Base-by-base conservation (phyloP, 129 eudicot genomes). In the Artemisia annua region DNA sequence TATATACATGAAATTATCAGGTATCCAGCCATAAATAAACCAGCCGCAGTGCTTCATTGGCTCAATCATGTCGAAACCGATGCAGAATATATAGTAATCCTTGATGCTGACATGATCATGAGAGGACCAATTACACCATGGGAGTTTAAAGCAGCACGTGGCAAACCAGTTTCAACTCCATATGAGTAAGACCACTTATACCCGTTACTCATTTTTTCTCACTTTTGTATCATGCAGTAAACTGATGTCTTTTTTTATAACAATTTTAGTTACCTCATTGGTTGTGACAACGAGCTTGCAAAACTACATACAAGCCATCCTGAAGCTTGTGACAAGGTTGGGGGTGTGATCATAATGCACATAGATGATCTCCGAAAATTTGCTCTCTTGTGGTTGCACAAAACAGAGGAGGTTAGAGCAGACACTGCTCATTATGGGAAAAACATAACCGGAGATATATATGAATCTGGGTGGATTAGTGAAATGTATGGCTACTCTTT, bases 11-110 rank as follows among this genome's bases (percentile, higher is more conserved):
- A 67, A 30, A 62, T 77, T 82, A 49, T 35, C 74, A 92, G 98
- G 98, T 94, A 94, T 80, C 99, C 99, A 66, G 99, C 99, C 20
- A 94, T 94, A 64, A 94, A 94, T 75, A 94, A 94, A 83, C 99
- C 99, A 15, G 99, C 97, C 30, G 91, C 91, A 43, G 96, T 90
- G 43, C 84, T 94, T 62, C 99, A 94, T 78, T 94, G 99, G 99
- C 81, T 94, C 46, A 85, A 88, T 78, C 99, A 94, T 77, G 96
- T 78, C 62, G 51, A 86, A 49, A 88, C 84, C 22, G 97, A 94
- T 80, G 97, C 97, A 54, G 99, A 94, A 59, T 94, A 62, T 78
- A 83, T 94, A 57, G 97, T 94, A 55, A 94, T 94, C 30, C 82
- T 94, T 53, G 99, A 94, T 76, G 97, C 99, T 70, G 99, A 94